These are phyloP conservation scores for Mycosphaerella sp. DNA, from an alignment of 2,329 filamentous ascomycete genomes.

Conservation along the genomic window DNA sequence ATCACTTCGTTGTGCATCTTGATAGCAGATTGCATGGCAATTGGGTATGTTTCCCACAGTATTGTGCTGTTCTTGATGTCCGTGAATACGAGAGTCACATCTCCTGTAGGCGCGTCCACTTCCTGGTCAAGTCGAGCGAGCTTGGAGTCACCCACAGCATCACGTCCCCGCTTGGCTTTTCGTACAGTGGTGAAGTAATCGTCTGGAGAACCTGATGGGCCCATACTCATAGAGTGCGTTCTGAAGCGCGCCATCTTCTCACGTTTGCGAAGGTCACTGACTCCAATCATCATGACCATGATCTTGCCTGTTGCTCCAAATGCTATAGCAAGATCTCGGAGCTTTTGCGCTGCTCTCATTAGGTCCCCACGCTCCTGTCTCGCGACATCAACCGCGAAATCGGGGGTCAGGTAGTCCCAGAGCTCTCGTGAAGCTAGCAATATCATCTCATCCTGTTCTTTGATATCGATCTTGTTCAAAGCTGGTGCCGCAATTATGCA, in stretches of 20 bases:
- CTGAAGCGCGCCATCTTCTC: conserved; percentile 64
- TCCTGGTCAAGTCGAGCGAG: conserved; percentile 82
- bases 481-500: conserved; percentile 87
- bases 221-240: conserved; percentile 79
- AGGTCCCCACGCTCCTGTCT: conserved; percentile 79
- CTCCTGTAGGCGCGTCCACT: conserved; percentile 83
- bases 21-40: conserved; percentile 93
- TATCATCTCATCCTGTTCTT: conserved; percentile 88
- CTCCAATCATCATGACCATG: conserved; percentile 98
- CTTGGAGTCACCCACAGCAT: conserved; percentile 70
- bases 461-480: conserved; percentile 69
- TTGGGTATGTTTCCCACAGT: conserved; percentile 91
- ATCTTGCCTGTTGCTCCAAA: conserved; percentile 92
- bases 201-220: conserved; percentile 66
- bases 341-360: conserved; percentile 91
- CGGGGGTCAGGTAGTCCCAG: conserved; percentile 89
- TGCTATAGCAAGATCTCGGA: conserved; percentile 89
- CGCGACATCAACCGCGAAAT: conserved; percentile 86
- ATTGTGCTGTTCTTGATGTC: conserved; percentile 98
- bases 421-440: conserved; percentile 85
- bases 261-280: conserved; percentile 81
- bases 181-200: conserved; percentile 62
- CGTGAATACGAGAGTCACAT: conserved; percentile 91
- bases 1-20: conserved; percentile 97
- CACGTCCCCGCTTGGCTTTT: conserved; percentile 55